Evolutionary conservation across 2,329 filamentous ascomycete species (phyloP).

Genomic region (Fonsecaea multimorphosa): DNA sequence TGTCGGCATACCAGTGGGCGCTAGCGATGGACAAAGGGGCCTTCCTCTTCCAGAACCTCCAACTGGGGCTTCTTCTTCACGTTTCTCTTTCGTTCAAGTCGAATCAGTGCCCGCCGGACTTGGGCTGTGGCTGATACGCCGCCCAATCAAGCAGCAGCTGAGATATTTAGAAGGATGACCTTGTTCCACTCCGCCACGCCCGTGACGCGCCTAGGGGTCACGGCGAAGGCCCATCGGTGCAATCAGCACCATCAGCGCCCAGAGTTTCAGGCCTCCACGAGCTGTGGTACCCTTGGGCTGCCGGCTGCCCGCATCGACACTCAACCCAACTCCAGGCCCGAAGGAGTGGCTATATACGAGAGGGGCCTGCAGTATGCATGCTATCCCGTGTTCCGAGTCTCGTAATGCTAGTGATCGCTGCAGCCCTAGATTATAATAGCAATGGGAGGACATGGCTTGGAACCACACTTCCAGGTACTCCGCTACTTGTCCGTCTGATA

Average conservation of each 20-base stretch:
- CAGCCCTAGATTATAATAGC: constrained; percentile 17
- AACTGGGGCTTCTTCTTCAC: not conserved
- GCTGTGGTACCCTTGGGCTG: not conserved
- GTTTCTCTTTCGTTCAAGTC: not conserved
- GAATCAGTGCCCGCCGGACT: not conserved
- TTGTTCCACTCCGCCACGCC: constrained; percentile 9
- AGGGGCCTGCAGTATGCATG: not conserved
- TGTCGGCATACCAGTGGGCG: no score
- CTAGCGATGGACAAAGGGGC: not conserved
- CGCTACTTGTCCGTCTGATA: not conserved
- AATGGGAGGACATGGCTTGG: not conserved
- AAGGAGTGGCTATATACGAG: not conserved
- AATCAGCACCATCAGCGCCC: constrained; percentile 4
- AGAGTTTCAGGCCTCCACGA: constrained; percentile 3
- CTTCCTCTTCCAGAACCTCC: not conserved
- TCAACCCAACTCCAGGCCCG: not conserved
- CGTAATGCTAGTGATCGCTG: constrained; percentile 9
- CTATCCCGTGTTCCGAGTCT: not conserved
- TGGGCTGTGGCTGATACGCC: not conserved
- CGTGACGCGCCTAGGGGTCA: constrained; percentile 5
- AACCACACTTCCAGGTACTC: not conserved
- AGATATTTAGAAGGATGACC: constrained; percentile 16
- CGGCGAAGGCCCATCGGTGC: not conserved
- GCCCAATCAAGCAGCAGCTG: constrained; percentile 1
- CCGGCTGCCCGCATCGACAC: no score